These are phyloP conservation scores for Tubosaeta sp. DNA, from an alignment of 768 basidiomycete genomes.

Conservation along the genomic window DNA sequence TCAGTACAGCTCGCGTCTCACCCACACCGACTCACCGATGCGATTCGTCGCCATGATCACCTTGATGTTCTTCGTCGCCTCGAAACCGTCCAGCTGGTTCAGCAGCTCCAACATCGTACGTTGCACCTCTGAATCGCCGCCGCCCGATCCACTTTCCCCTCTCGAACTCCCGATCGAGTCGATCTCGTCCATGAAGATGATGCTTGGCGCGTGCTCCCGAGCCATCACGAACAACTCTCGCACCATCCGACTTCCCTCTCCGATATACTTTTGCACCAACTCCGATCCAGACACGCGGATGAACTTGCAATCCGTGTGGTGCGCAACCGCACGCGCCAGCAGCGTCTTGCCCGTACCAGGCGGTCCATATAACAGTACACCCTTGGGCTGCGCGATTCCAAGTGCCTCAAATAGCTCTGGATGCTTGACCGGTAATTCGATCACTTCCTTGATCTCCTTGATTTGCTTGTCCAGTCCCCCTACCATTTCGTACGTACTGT, in stretches of 20 bases:
- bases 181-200: slow-evolving; percentile 99
- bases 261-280: slow-evolving; percentile 97
- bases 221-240: slow-evolving; percentile 99
- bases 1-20: slow-evolving; percentile 4
- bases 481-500: slow-evolving; percentile 99
- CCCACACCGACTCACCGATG: slow-evolving; percentile 50
- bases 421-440: slow-evolving; percentile 95
- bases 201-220: slow-evolving; percentile 92
- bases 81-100: slow-evolving; percentile 88
- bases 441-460: slow-evolving; percentile 99
- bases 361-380: slow-evolving; percentile 92
- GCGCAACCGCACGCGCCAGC: slow-evolving; percentile 91
- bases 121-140: slow-evolving; percentile 87
- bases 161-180: slow-evolving; percentile 94
- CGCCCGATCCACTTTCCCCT: slow-evolving; percentile 74
- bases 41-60: slow-evolving; percentile 98
- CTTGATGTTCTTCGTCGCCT: slow-evolving; percentile 79
- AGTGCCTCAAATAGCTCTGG: slow-evolving; percentile 95
- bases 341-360: slow-evolving; percentile 97
- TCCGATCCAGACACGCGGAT: slow-evolving; percentile 94
- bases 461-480: slow-evolving; percentile 97
- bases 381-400: slow-evolving; percentile 96
- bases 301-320: slow-evolving; percentile 97
- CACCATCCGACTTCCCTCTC: slow-evolving; percentile 95
- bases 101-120: slow-evolving; percentile 87